Base-by-base conservation (phyloP, 352 stramenopile species). In the Elongisporangium prolatum region DNA sequence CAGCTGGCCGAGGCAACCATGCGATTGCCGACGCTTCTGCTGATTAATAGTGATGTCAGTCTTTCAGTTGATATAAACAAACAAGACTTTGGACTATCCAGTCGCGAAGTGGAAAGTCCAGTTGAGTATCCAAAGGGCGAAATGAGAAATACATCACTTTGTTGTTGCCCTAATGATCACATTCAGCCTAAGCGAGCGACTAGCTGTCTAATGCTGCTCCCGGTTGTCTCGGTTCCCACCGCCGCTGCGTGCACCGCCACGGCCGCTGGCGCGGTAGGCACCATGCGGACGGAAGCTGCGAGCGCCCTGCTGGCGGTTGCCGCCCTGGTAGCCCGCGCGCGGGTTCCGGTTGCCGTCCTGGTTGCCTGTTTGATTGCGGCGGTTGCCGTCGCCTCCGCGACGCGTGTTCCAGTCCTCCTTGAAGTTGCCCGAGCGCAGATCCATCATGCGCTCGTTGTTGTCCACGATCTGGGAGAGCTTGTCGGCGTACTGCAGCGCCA, bases 401-500 rank as follows among this genome's bases (percentile, higher is more conserved):
- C 81, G 76, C 63, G 73, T 80, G 60, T 56, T 72, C 77, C 75
- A 90, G 57, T 86, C 78, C 52, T 93, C 84, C 61, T 91, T 89
- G 50, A 61, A 57, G 48, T 66, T 73, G 50, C 79, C 82, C 50
- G 80, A 83, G 57, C 84, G 83, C 63, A 93, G 58, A 59, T 93
- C 86, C 72, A 96, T 90, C 77, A 93, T 89, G 51, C 84, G 84
- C 70, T 96, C 88, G 59, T 96, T 97, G 73, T 91, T 92, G 67
- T 96, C 86, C 25, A 97, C 88, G 37, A 96, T 87, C 58, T 77
- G 74, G 60, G 79, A 79, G 20, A 96, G 80, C 71, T 95, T 99
- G 54, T 99, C 96, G 40, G 95, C 92, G 76, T 98, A 98, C 75
- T 98, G 94, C 18, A 99, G 80, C 34, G 97, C 96, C 57, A 98